These are phyloP conservation scores for Lepiota venenata DNA, from an alignment of 768 basidiomycete species.

Conservation along the genomic window DNA sequence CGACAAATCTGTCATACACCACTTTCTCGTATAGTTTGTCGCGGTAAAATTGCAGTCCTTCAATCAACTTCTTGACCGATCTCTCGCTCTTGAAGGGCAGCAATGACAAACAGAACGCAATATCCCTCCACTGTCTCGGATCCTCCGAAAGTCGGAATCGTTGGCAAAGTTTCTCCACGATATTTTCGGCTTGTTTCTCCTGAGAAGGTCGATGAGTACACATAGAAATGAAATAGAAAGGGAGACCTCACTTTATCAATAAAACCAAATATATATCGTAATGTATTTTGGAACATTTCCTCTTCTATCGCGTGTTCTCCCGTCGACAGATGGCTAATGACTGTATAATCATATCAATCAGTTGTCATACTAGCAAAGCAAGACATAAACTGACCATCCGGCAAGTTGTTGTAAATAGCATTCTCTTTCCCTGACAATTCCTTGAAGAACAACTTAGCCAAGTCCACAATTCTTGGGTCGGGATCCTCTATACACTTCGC, in stretches of 20 bases:
- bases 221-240: background rate
- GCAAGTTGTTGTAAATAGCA: conserved; percentile 97
- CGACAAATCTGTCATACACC: conserved; percentile 80
- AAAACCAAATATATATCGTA: conserved; percentile 94
- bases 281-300: conserved; percentile 86
- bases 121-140: conserved; percentile 94
- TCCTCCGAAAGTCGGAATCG: conserved; percentile 88
- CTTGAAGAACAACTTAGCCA: conserved; percentile 97
- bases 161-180: conserved; percentile 97
- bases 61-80: conserved; percentile 94
- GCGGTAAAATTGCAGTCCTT: conserved; percentile 88
- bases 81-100: conserved; percentile 97
- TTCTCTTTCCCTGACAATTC: conserved; percentile 97
- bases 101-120: conserved; percentile 91
- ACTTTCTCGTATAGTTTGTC: conserved; percentile 91
- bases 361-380: background rate
- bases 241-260: conserved; percentile 82
- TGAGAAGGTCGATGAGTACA: conserved; percentile 23
- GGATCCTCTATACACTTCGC: conserved; percentile 97
- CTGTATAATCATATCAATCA: conserved; percentile 32
- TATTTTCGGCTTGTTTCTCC: conserved; percentile 98
- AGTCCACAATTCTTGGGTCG: conserved; percentile 82
- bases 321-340: conserved; percentile 92
- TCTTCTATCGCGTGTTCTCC: conserved; percentile 93
- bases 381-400: conserved; percentile 63